Evolutionary conservation across 1,139 yeast genomes (phyloP).

Genomic region (Suhomyces ambrosiae): DNA sequence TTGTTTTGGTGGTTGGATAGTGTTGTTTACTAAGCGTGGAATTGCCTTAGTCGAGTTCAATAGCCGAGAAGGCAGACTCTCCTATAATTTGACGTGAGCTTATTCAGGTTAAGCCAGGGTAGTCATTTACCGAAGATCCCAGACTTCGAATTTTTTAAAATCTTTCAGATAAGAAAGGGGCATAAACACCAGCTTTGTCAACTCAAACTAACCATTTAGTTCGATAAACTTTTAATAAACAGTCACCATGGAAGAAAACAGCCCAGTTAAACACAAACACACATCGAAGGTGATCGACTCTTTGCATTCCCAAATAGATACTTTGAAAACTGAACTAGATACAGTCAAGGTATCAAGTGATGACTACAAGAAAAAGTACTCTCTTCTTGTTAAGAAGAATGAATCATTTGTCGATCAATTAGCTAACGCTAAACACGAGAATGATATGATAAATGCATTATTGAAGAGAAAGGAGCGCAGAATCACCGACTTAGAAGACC

Average conservation of each 20-base stretch:
- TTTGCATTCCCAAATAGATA: slow-evolving; percentile 54
- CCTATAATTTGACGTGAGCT: too few species aligned
- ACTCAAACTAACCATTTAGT: slow-evolving; percentile 3
- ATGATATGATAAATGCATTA: slow-evolving; percentile 64
- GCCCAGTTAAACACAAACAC: slow-evolving; percentile 14
- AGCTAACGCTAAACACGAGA: slow-evolving; percentile 71
- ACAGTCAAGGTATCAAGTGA: slow-evolving; percentile 41
- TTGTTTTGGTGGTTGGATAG: too few species aligned
- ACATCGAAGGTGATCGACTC: slow-evolving; percentile 57
- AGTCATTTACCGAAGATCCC: not conserved
- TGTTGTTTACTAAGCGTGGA: too few species aligned
- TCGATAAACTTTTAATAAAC: slow-evolving; percentile 1
- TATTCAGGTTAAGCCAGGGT: too few species aligned
- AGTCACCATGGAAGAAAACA: slow-evolving; percentile 14
- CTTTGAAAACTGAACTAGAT: slow-evolving; percentile 54
- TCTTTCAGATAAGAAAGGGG: not conserved
- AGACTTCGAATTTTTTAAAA: too few species aligned
- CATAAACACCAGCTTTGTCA: not conserved
- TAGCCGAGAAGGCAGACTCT: too few species aligned
- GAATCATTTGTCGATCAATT: slow-evolving; percentile 65
- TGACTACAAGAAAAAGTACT: slow-evolving; percentile 51
- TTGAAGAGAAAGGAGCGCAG: slow-evolving; percentile 66
- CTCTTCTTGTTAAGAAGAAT: slow-evolving; percentile 50
- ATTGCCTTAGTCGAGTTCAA: too few species aligned
- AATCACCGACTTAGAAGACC: slow-evolving; percentile 60